Evolutionary conservation across 805 yeast genomes (phyloP).

Genomic region (Scheffersomyces lignosus): DNA sequence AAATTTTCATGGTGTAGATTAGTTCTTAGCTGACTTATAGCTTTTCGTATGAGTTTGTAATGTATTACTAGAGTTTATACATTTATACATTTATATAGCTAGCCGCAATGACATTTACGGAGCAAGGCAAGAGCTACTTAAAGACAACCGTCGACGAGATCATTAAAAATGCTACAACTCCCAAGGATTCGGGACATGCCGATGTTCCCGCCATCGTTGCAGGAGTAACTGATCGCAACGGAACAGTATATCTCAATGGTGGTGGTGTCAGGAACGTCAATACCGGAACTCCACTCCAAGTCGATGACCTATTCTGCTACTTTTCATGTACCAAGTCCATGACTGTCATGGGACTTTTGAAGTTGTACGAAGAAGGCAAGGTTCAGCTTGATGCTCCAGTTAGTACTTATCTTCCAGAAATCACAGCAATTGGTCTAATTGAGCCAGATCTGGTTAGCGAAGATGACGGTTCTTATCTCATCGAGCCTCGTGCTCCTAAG

Average conservation of each 20-base stretch:
- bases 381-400: constrained; percentile 37
- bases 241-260: constrained; percentile 23
- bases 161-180: too few relatives aligned
- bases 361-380: constrained; percentile 31
- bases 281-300: constrained; percentile 11
- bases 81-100: too few relatives aligned
- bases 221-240: constrained; percentile 25
- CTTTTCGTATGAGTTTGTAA: too few relatives aligned
- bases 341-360: constrained; percentile 35
- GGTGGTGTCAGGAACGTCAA: constrained; percentile 20
- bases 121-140: too few relatives aligned
- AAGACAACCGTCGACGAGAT: too few relatives aligned
- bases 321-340: constrained; percentile 36
- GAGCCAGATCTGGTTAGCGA: constrained; percentile 25
- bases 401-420: constrained; percentile 28
- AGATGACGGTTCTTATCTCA: constrained; percentile 22
- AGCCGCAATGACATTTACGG: too few relatives aligned
- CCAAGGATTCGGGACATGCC: too few relatives aligned
- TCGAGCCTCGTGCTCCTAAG: constrained; percentile 23
- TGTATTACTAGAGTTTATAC: too few relatives aligned
- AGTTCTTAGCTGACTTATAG: too few relatives aligned
- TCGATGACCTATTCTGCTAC: constrained; percentile 19
- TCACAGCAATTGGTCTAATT: constrained; percentile 26
- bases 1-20: too few relatives aligned
- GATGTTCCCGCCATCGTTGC: too few relatives aligned